Evolutionary conservation across 805 yeast species (phyloP).

Genomic region (Wickerhamomyces chaumierensis): DNA sequence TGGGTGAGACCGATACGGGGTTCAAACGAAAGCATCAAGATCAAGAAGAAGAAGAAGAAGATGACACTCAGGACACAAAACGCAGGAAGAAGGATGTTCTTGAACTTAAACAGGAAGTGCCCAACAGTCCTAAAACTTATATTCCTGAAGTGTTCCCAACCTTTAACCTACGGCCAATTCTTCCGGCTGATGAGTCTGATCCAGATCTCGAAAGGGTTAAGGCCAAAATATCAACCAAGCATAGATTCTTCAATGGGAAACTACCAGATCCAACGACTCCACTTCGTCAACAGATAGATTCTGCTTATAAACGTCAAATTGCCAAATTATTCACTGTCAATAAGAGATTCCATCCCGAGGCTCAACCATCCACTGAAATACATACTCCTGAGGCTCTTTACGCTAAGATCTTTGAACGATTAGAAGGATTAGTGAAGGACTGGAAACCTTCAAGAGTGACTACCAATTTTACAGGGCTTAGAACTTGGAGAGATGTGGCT

Average conservation of each 20-base stretch:
- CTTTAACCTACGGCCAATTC: no score
- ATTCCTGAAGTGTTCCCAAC: no score
- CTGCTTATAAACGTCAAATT: neutral
- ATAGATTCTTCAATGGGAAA: no score
- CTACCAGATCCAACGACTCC: neutral
- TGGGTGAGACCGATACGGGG: neutral
- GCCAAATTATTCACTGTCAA: neutral
- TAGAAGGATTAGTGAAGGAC: neutral
- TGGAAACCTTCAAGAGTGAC: neutral
- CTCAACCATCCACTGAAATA: neutral
- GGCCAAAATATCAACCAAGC: no score
- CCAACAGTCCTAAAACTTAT: no score
- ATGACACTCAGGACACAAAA: no score
- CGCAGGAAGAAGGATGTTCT: no score
- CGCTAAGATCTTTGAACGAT: neutral
- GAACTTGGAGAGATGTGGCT: neutral
- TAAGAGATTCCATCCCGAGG: neutral
- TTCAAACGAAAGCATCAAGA: neutral
- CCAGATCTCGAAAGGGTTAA: no score
- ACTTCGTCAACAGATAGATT: neutral
- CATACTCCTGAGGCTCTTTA: neutral
- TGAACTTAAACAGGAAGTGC: no score
- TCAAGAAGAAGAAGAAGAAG: neutral
- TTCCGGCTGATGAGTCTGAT: no score
- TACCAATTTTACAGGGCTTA: neutral